A percentile compares a stretch with the other conserved stretches of the same genome.
phyloP scores from a whole-genome alignment of 2,329 filamentous ascomycete species.

The Fusarium phyllophilum region DNA sequence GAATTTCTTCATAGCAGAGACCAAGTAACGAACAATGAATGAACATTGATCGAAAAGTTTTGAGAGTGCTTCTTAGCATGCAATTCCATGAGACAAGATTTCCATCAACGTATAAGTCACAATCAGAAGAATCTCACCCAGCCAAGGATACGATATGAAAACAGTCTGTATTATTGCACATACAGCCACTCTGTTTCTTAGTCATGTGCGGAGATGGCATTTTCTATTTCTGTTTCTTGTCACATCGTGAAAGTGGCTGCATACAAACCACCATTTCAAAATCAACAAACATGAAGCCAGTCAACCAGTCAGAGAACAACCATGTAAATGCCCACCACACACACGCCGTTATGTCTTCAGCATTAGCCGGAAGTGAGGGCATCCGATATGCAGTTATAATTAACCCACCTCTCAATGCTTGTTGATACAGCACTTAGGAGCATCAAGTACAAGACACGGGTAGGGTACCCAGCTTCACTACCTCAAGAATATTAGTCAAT shows the following conservation, averaged over 20 bases:
- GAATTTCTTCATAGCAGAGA: neutral
- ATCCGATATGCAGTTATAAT: neutral
- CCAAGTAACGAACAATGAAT: neutral
- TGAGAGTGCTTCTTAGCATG: neutral
- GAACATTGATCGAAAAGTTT: neutral
- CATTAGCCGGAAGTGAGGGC: neutral
- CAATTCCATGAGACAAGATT: neutral
- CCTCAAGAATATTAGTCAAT: neutral
- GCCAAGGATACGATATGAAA: neutral
- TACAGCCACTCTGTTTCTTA: neutral
- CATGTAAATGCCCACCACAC: neutral
- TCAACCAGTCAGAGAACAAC: neutral
- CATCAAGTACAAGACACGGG: neutral
- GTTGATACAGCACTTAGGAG: neutral
- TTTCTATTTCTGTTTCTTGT: conserved; percentile 35
- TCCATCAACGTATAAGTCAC: neutral
- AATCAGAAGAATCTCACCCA: neutral
- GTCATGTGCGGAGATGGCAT: conserved; percentile 6
- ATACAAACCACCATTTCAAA: neutral
- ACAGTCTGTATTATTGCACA: neutral
- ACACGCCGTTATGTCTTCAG: neutral
- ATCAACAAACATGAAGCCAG: neutral
- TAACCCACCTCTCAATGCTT: neutral
- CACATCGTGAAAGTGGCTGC: conserved; percentile 16
- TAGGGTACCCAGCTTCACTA: neutral